Evolutionary conservation across 1,139 yeast genomes (phyloP).

Genomic region (Pichia sp.): DNA sequence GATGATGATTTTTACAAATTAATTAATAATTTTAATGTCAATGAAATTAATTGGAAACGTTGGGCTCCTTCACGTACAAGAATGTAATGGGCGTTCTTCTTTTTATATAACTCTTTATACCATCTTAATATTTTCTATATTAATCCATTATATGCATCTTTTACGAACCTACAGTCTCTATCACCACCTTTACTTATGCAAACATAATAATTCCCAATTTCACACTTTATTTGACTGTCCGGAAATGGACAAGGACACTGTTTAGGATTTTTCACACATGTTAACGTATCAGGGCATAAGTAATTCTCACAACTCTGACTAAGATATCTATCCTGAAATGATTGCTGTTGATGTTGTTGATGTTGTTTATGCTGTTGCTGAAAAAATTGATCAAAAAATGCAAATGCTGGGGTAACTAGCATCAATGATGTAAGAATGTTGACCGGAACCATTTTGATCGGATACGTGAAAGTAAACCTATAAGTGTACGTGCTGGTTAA

Average conservation of each 20-base stretch:
- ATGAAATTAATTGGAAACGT: constrained; percentile 64
- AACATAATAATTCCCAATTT: constrained; percentile 45
- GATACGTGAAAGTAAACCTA: no score
- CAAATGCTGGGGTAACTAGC: constrained; percentile 4
- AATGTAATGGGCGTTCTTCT: no score
- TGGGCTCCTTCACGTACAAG: constrained; percentile 84
- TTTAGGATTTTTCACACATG: constrained; percentile 61
- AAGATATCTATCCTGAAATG: constrained; percentile 18
- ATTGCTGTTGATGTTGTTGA: constrained; percentile 31
- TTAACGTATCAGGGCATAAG: constrained; percentile 74
- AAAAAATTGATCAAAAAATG: constrained; percentile 17
- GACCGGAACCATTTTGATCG: not conserved
- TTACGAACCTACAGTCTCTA: constrained; percentile 77
- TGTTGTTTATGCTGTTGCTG: constrained; percentile 31
- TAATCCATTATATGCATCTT: constrained; percentile 38
- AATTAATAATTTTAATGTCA: constrained; percentile 29
- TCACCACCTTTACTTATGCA: constrained; percentile 64
- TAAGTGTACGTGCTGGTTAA: no score
- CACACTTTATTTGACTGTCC: constrained; percentile 74
- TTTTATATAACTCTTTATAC: not conserved
- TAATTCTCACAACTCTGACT: constrained; percentile 53
- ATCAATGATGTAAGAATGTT: not conserved
- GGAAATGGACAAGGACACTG: constrained; percentile 93
- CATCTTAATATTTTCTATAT: constrained; percentile 21
- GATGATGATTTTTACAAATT: constrained; percentile 24